Conservation (phyloP, 2,329 filamentous ascomycete genomes). For the Cytospora schulzeri region DNA sequence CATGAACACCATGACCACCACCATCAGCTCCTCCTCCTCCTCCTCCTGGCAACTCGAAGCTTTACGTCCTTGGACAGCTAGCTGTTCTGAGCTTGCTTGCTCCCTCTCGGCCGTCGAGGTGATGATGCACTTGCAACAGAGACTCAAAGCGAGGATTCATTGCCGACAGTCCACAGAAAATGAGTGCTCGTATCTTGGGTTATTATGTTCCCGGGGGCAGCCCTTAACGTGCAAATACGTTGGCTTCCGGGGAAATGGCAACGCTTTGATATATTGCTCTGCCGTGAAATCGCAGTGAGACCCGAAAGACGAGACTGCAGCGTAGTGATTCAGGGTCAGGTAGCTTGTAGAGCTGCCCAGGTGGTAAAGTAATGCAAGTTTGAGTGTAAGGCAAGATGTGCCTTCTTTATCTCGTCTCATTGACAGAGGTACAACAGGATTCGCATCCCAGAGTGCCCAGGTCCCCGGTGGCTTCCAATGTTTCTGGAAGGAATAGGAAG, state of each 20-base stretch:
- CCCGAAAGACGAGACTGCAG: background rate
- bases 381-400: too few species aligned
- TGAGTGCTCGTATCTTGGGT: background rate
- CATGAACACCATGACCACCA: background rate
- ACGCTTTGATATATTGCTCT: background rate
- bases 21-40: too few species aligned
- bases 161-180: background rate
- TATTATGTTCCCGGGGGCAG: too few species aligned
- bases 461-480: too few species aligned
- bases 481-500: too few species aligned
- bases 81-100: background rate
- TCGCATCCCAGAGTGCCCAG: too few species aligned
- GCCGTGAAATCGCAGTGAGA: background rate
- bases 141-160: background rate
- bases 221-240: background rate
- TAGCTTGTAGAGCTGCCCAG: too few species aligned
- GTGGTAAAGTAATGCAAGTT: too few species aligned
- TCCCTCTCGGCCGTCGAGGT: background rate
- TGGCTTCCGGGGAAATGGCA: background rate
- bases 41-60: background rate
- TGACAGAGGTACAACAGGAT: too few species aligned
- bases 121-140: background rate
- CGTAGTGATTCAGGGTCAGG: too few species aligned
- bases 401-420: too few species aligned
- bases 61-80: background rate